phyloP scores from a whole-genome alignment of 148 eudicot species.

The Fagopyrum tataricum region DNA sequence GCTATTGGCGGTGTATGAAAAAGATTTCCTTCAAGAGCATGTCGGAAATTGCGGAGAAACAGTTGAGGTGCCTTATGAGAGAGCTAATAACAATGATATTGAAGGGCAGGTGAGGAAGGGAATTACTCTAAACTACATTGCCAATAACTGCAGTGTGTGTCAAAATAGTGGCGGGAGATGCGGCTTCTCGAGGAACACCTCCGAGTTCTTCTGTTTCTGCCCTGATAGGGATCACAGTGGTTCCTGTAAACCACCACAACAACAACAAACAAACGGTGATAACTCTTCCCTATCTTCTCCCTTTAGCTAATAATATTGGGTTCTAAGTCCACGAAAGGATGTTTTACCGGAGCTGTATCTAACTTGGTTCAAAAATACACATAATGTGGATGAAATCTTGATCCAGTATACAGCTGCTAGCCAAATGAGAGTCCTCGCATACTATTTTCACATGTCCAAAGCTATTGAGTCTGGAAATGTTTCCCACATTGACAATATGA shows the following conservation, averaged over 20 bases:
- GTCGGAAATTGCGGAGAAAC: background rate
- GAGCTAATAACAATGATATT: background rate
- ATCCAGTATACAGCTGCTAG: too few relatives aligned
- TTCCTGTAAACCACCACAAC: background rate
- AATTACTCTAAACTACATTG: background rate
- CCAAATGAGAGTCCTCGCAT: too few relatives aligned
- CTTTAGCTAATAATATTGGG: background rate
- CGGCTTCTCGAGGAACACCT: background rate
- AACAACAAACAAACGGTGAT: background rate
- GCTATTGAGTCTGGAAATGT: too few relatives aligned
- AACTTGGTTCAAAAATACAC: too few relatives aligned
- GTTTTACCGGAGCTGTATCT: too few relatives aligned
- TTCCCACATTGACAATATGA: too few relatives aligned
- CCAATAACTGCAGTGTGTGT: conserved; percentile 11
- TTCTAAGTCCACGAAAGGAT: background rate
- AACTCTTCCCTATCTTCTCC: background rate
- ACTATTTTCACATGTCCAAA: too few relatives aligned
- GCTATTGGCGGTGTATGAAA: background rate
- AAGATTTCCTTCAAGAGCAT: background rate
- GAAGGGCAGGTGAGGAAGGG: conserved; percentile 5
- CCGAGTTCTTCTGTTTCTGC: conserved; percentile 5
- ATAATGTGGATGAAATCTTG: too few relatives aligned
- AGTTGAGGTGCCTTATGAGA: conserved; percentile 10
- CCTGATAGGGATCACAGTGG: conserved; percentile 12
- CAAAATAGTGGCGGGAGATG: conserved; percentile 14